A percentile compares a stretch with the other conserved stretches of the same genome.
phyloP scores from a whole-genome alignment of 2,329 filamentous ascomycete genomes.

The Phialocephala subalpina region DNA sequence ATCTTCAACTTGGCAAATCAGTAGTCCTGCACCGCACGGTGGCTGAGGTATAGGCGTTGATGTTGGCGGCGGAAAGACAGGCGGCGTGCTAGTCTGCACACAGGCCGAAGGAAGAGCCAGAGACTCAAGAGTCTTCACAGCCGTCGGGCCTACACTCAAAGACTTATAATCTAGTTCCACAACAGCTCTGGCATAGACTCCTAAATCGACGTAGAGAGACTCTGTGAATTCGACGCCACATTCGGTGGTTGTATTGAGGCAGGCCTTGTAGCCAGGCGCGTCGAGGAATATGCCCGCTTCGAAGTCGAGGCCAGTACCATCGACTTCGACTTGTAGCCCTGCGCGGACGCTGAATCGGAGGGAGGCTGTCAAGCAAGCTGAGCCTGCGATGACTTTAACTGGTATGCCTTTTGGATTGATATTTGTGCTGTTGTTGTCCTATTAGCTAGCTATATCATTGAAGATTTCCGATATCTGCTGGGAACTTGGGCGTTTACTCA shows the following conservation, averaged over 20 bases:
- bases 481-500: conserved; percentile 12
- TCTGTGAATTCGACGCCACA: conserved; percentile 25
- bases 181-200: conserved; percentile 21
- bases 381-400: conserved; percentile 20
- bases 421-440: conserved; percentile 4
- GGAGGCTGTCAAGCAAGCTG: conserved; percentile 21
- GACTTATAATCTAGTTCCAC: conserved; percentile 18
- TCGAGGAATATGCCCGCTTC: conserved; percentile 29
- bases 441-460: conserved; percentile 6
- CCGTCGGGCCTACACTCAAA: conserved; percentile 22
- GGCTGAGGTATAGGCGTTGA: conserved; percentile 4
- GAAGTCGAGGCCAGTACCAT: conserved; percentile 21
- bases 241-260: conserved; percentile 14
- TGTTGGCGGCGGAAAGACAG: not conserved
- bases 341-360: conserved; percentile 20
- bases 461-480: not conserved
- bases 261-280: conserved; percentile 27
- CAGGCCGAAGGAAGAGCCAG: conserved; percentile 16
- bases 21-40: conserved; percentile 4
- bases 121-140: conserved; percentile 21
- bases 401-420: conserved; percentile 21
- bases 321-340: conserved; percentile 13
- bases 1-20: conserved; percentile 1
- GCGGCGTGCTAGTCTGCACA: conserved; percentile 2
- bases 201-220: conserved; percentile 23